These are phyloP conservation scores for Penicillium sp. DNA, from an alignment of 2,329 filamentous ascomycete species.

Conservation along the genomic window DNA sequence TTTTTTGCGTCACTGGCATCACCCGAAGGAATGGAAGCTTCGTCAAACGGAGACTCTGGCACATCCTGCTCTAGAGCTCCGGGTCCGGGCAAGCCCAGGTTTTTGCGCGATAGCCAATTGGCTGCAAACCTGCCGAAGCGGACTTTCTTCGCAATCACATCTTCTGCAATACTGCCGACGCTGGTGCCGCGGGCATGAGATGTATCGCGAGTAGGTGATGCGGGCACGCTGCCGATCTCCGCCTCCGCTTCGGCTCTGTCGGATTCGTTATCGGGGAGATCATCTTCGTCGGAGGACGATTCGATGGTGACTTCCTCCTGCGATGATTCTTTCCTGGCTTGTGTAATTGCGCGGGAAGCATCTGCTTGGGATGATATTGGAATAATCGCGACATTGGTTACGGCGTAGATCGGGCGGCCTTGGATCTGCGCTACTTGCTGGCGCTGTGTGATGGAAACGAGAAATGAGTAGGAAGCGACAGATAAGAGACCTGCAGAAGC, in stretches of 20 bases:
- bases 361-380: constrained; percentile 75
- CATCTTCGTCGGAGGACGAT: constrained; percentile 27
- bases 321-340: constrained; percentile 53
- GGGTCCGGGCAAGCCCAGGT: constrained; percentile 72
- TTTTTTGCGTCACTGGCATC: constrained; percentile 9
- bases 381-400: constrained; percentile 88
- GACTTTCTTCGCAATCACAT: constrained; percentile 80
- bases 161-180: constrained; percentile 69
- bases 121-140: constrained; percentile 87
- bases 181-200: constrained; percentile 34
- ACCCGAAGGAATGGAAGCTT: constrained; percentile 22
- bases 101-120: constrained; percentile 84
- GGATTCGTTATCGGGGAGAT: constrained; percentile 31
- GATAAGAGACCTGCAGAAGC: constrained; percentile 71
- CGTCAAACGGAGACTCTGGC: constrained; percentile 22
- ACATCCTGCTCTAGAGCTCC: constrained; percentile 62
- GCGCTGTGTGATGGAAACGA: constrained; percentile 82
- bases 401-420: constrained; percentile 78
- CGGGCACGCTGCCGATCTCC: constrained; percentile 29
- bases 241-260: constrained; percentile 29
- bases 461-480: constrained; percentile 76
- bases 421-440: constrained; percentile 86
- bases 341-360: constrained; percentile 68
- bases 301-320: constrained; percentile 41
- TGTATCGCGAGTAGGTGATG: constrained; percentile 29